Evolutionary conservation across 345 rosid genomes (phyloP), one percentile per base, ranked within the genome.

Genomic region (Sapria himalayana): DNA sequence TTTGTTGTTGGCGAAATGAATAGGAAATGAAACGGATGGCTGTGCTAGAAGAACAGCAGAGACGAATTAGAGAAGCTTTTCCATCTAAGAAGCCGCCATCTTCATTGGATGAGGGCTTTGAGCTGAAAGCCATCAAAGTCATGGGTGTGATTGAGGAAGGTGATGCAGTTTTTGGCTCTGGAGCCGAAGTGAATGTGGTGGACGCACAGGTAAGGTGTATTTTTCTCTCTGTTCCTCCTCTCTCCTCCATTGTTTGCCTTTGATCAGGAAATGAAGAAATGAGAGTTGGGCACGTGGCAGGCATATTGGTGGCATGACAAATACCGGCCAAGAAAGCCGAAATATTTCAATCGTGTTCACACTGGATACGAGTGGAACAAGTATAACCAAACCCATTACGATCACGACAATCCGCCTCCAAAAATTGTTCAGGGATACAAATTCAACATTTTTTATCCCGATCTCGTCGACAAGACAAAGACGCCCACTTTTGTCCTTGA

Each of bases 221-320:
- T 37, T 22, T 3, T 3, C 35, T 4, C 15, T 36, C 14, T 37
- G 27, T 3, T 3, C 35, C 4, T 15, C 19, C 14, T 36, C 10
- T 24, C 15, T 4, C 9, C 5, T n/a, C 7, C 14, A 3, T 13
- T 25, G 25, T 18, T 13, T 11, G 19, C 2, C 6, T 11, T 20
- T 2, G 9, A 41, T 22, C 3, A 19, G 19, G 11, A 19, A 25
- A 33, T 19, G 23, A 18, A 17, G 9, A 36, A 15, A n/a, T 3
- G 33, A 3, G 19, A 22, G 23, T 39, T 11, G 25, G 22, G 0
- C 1, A 19, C 25, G 41, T 5, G 48, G 43, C 65, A 79, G 85
- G 96, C 75, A 6, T 86, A 86, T 34, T 81, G 97, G 97, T 86
- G 97, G 97, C 97, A 86, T 55, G 97, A 86, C 64, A 86, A 86